Evolutionary conservation across 495 filamentous ascomycete genomes (phyloP), one percentile per base, ranked within the genome.

Genomic region (Rhypophila decipiens): DNA sequence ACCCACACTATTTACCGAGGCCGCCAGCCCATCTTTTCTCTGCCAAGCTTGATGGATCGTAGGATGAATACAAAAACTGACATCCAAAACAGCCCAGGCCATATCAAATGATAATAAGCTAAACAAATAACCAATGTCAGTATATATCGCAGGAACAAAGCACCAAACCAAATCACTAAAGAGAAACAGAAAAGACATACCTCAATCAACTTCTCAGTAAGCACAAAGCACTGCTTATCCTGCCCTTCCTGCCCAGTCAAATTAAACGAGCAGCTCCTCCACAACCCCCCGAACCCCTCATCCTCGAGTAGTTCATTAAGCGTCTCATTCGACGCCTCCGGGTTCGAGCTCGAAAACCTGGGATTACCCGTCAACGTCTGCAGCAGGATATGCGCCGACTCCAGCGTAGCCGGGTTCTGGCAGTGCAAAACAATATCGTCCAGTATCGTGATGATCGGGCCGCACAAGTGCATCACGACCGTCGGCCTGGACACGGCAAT

Each of bases 131-230:
- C 37, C 23, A 46, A 33, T 17, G n/a, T n/a, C n/a, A n/a, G n/a
- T n/a, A n/a, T n/a, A n/a, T n/a, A n/a, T n/a, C n/a, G n/a, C n/a
- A n/a, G n/a, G n/a, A n/a, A n/a, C n/a, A n/a, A 8, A 36, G 19
- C 18, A 23, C 12, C 35, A 42, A 24, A 24, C 4, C 31, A 15
- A 27, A 19, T n/a, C 10, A 13, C 13, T 21, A 47, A 51, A 23
- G 20, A 39, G 24, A n/a, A 38, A 5, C 36, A 49, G 29, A 12
- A 15, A 38, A 43, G 23, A 60, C 69, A 54, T 44, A 79, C 77
- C 70, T 81, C 75, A 51, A 80, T 81, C 38, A 81, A 61, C 59
- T 74, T 75, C 58, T 78, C 77, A 9, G 74, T 79, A 38, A 80
- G 58, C 33, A 63, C 63, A 44, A 75, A 70, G 47, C 73, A 74